Evolutionary conservation across 192 early-diverging fungal species (phyloP), one percentile per base, ranked within the genome.

Genomic region (Pilaira anomala): DNA sequence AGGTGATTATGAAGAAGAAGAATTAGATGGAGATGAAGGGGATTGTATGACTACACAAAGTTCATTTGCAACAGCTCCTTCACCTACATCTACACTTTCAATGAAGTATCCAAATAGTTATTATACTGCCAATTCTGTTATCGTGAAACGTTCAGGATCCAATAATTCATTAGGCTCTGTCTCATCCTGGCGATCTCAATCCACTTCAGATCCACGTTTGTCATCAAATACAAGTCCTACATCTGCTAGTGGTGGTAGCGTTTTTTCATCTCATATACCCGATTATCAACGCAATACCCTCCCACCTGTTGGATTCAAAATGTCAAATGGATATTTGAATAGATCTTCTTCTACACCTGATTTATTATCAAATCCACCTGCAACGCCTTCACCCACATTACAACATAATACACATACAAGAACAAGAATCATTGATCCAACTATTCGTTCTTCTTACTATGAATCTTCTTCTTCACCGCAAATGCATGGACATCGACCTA

Each of bases 341-440:
- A 49, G 66, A 14, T 68, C 66, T 26, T 68, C 66, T 9, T 68
- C 66, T 11, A 68, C 66, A 19, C 66, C 66, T 6, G 66, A 68
- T 62, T 39, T 68, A 3, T 14, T 68, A 5, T 39, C 54, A 1
- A 48, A 62, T 44, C 33, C 25, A 0, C 48, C 48, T 22, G 22
- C 26, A 22, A 22, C 36, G 18, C 62, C 62, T 52, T 40, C 57
- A 18, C 41, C 57, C 12, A 30, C 30, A 12, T 16, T 45, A 19
- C 36, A 59, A 28, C 33, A 44, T n/a, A 36, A 36, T 4, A 36
- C 33, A 36, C 6, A 6, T 36, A 36, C 33, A 36, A 29, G 36
- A 1, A 9, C 39, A 25, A 19, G 40, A 8, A 4, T 12, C 11
- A 45, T 59, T 26, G 40, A 59, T 59, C 9, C 53, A 33, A 29